Evolutionary conservation across 2,329 filamentous ascomycete genomes (phyloP).

Genomic region (Trichoderma arundinaceum): DNA sequence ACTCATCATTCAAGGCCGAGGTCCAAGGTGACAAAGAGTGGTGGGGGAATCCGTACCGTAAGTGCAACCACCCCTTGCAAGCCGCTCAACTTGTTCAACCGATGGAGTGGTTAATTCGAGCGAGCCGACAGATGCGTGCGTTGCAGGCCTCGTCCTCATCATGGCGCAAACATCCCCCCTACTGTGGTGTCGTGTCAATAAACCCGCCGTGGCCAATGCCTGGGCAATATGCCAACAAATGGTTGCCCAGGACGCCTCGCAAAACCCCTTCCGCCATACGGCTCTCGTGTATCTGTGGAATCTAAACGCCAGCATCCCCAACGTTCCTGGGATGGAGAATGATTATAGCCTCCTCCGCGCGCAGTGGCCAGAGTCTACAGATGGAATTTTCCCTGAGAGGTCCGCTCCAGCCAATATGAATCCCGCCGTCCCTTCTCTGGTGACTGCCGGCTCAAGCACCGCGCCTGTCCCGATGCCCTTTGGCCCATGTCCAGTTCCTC

Average conservation of each 20-base stretch:
- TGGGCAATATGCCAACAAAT: conserved; percentile 32
- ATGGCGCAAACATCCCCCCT: conserved; percentile 29
- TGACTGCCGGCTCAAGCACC: too few relatives aligned
- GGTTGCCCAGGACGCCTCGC: conserved; percentile 16
- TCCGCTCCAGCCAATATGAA: background rate
- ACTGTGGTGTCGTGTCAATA: conserved; percentile 14
- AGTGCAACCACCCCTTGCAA: background rate
- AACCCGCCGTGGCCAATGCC: background rate
- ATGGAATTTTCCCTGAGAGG: too few relatives aligned
- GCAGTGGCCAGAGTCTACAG: too few relatives aligned
- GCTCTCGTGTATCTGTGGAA: conserved; percentile 28
- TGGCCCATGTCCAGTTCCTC: too few relatives aligned
- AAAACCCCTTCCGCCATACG: conserved; percentile 9
- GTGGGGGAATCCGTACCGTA: conserved; percentile 38
- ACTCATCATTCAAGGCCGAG: conserved; percentile 33
- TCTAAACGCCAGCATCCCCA: conserved; percentile 13
- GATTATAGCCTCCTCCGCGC: background rate
- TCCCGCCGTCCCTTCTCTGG: background rate
- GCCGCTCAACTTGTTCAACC: background rate
- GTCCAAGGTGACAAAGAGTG: conserved; percentile 43
- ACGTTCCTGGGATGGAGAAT: background rate
- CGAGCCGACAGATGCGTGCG: conserved; percentile 33
- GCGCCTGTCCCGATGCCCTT: too few relatives aligned
- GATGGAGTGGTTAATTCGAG: background rate
- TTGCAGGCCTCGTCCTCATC: conserved; percentile 34